Percentiles rank a stretch among this genome's conserved stretches.
Conservation (phyloP, 495 filamentous ascomycete species). For the Cladorrhinum samala region DNA sequence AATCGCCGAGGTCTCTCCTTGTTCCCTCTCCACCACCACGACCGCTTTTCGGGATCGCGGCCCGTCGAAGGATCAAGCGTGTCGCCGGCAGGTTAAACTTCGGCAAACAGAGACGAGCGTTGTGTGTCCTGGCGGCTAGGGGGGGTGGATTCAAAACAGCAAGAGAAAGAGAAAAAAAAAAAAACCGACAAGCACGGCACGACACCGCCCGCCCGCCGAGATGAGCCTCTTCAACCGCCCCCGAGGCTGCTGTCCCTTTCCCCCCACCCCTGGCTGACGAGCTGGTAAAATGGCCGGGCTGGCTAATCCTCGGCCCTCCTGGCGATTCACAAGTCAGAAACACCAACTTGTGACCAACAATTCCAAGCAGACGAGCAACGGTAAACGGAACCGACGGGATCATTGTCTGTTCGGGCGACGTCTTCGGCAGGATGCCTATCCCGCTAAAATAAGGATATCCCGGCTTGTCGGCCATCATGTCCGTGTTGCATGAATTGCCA, state of each 20-base stretch:
- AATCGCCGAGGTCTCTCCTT: background rate
- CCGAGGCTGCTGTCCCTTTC: background rate
- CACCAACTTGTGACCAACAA: background rate
- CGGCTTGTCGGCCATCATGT: background rate
- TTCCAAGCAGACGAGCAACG: background rate
- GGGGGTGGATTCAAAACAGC: background rate
- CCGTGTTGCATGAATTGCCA: background rate
- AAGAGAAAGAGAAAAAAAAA: background rate
- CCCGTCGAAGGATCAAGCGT: conserved; percentile 3
- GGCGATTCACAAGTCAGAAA: conserved; percentile 18
- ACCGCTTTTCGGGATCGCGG: conserved; percentile 10
- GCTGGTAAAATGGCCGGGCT: conserved; percentile 9
- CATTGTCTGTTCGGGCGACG: background rate
- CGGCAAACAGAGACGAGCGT: conserved; percentile 8
- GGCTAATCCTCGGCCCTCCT: conserved; percentile 21
- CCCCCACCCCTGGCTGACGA: background rate
- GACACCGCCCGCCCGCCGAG: conserved; percentile 13
- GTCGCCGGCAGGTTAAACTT: conserved; percentile 16
- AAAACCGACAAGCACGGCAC: conserved; percentile 5
- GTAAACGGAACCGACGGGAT: conserved; percentile 10
- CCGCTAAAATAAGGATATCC: background rate
- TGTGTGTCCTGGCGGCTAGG: background rate
- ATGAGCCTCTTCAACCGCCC: conserved; percentile 17
- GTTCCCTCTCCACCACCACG: conserved; percentile 2
- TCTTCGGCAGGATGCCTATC: background rate